These are phyloP conservation scores for Naganishia sp. DNA, from an alignment of 1,284 basidiomycete genomes.

Conservation along the genomic window DNA sequence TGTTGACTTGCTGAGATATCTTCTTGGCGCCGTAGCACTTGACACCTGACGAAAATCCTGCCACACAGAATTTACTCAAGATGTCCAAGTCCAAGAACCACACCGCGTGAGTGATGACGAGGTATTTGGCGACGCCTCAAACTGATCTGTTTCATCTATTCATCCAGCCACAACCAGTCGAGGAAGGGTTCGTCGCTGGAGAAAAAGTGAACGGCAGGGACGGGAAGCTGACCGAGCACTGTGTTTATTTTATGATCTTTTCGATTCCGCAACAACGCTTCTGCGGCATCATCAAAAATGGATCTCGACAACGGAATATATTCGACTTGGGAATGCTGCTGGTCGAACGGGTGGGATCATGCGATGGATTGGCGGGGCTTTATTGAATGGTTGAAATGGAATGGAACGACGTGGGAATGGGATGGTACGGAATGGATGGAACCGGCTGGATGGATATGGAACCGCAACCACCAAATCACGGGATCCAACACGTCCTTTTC, in stretches of 20 bases:
- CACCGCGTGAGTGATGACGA: constrained; percentile 50
- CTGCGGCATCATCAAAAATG: background rate
- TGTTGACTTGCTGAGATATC: constrained; percentile 6
- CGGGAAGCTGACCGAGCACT: constrained; percentile 4
- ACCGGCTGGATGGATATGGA: background rate
- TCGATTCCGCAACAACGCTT: background rate
- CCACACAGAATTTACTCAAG: constrained; percentile 23
- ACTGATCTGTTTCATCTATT: constrained; percentile 42
- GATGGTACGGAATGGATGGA: background rate
- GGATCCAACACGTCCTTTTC: too few species aligned
- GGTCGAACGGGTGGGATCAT: constrained; percentile 1
- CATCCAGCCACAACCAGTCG: constrained; percentile 89
- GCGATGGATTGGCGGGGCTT: constrained; percentile 8
- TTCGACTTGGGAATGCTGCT: background rate
- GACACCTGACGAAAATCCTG: constrained; percentile 19
- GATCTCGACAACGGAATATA: background rate
- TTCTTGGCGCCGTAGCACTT: background rate
- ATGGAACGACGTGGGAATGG: background rate
- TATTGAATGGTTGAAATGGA: constrained; percentile 16
- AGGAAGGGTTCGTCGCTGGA: constrained; percentile 51
- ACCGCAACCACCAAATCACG: too few species aligned
- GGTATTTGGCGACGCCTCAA: background rate
- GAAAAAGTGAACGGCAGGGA: background rate
- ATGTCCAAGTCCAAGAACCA: constrained; percentile 64
- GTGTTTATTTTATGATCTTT: background rate